phyloP scores from a whole-genome alignment of 176 grass and related monocot species.

The Rhynchospora pubera region DNA sequence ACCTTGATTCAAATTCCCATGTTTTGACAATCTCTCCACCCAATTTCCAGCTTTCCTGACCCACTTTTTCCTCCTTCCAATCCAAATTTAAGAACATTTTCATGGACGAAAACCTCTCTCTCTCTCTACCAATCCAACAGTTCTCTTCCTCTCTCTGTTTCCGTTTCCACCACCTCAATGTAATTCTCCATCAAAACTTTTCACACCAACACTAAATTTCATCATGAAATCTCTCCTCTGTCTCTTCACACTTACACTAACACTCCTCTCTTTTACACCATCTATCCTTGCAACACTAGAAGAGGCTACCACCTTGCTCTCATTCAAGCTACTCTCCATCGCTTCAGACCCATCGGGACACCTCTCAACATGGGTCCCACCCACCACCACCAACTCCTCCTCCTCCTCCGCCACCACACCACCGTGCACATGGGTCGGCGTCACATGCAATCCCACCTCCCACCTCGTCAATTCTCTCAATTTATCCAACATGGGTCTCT shows the following conservation, averaged over 20 bases:
- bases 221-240: slow-evolving; percentile 1
- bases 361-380: slow-evolving; percentile 35
- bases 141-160: no score
- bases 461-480: slow-evolving; percentile 46
- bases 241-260: slow-evolving; percentile 13
- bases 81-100: no score
- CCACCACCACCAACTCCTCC: slow-evolving; percentile 11
- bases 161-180: slow-evolving; percentile 7
- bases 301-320: slow-evolving; percentile 58
- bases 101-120: neutral
- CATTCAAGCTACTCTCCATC: slow-evolving; percentile 54
- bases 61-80: neutral
- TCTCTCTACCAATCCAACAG: slow-evolving; percentile 2
- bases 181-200: neutral
- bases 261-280: slow-evolving; percentile 24
- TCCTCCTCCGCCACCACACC: neutral
- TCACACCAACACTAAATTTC: neutral
- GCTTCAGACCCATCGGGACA: slow-evolving; percentile 32
- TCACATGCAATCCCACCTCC: slow-evolving; percentile 34
- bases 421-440: slow-evolving; percentile 63
- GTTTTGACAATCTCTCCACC: neutral
- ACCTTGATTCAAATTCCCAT: slow-evolving; percentile 1
- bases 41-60: slow-evolving; percentile 5
- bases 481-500: slow-evolving; percentile 63
- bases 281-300: slow-evolving; percentile 5